Conservation (phyloP, 805 yeast genomes). For the Ogataea siamensis region DNA sequence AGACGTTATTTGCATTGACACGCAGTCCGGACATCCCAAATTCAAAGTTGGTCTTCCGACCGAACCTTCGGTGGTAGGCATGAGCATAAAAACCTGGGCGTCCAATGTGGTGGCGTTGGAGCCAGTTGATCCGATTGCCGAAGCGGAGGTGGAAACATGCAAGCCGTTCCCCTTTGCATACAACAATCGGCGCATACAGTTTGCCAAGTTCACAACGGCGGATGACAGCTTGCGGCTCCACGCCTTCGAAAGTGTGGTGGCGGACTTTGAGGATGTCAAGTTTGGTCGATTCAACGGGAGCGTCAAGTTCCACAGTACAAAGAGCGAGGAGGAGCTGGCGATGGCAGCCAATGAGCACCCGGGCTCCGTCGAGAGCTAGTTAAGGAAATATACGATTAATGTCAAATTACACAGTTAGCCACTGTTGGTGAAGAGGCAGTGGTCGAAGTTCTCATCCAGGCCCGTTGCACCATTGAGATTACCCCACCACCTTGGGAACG, state of each 20-base stretch:
- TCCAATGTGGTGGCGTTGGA: neutral
- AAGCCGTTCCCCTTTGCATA: slow-evolving; percentile 30
- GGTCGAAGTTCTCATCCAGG: slow-evolving; percentile 16
- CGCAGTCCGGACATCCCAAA: slow-evolving; percentile 18
- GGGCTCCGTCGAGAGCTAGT: neutral
- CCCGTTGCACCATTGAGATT: slow-evolving; percentile 21
- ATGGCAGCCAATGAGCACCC: slow-evolving; percentile 1
- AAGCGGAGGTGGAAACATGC: slow-evolving; percentile 58
- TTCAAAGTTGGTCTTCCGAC: slow-evolving; percentile 21
- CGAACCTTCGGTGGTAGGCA: neutral
- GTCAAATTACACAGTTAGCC: slow-evolving; percentile 3
- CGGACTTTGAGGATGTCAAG: slow-evolving; percentile 15
- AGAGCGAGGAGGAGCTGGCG: slow-evolving; percentile 8
- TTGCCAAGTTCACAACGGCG: slow-evolving; percentile 17
- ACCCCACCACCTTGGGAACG: slow-evolving; percentile 38
- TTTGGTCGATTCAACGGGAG: slow-evolving; percentile 21
- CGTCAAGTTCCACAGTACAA: slow-evolving; percentile 15
- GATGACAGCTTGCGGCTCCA: slow-evolving; percentile 11
- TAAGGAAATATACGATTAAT: slow-evolving; percentile 1
- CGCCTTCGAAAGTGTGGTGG: slow-evolving; percentile 17
- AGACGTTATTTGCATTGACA: slow-evolving; percentile 19
- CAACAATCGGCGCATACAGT: slow-evolving; percentile 26
- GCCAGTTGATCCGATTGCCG: slow-evolving; percentile 39
- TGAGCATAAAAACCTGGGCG: neutral
- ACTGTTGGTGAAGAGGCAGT: slow-evolving; percentile 17